Base-by-base conservation (phyloP, 306 rosid genomes). In the Benincasa hispida region DNA sequence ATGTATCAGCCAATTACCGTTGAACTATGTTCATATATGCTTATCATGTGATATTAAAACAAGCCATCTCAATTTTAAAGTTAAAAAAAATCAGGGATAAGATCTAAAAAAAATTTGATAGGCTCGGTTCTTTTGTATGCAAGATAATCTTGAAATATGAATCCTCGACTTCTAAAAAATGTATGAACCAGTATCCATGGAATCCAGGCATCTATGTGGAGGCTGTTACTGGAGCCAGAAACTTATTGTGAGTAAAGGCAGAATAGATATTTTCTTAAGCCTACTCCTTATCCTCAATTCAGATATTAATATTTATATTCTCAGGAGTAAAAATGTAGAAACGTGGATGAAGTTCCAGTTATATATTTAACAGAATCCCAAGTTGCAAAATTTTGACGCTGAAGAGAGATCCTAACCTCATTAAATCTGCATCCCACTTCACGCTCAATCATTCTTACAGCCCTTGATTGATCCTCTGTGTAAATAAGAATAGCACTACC, bases 351-450 rank as follows among this genome's bases (percentile, higher is more conserved):
- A 74, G 53, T 55, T 56, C 51, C 32, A 35, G 15, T n/a, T 55
- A 19, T 18, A 19, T 60, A 22, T 21, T 65, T 9, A 47, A 35
- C 8, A 30, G 24, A 8, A 24, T 0, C 47, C 48, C 13, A 63
- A 51, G 45, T 41, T 34, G 24, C 34, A 66, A 51, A 77, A 15
- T 34, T 47, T 55, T 35, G 76, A 79, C 27, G 59, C 14, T 34
- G 55, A 47, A 54, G 62, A 61, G 10, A 39, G 27, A 21, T 35
- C 14, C 19, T 15, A 42, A 94, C 99, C 99, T 95, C 99, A 1
- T 79, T 77, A 90, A 95, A 95, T 85, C 68, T 88, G 87, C 84
- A 72, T 70, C 98, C 98, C 61, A 95, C 98, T 61, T 95, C 99
- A 54, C 91, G 90, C 84, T 95, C 99, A 77, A 95, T 92, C 28